These are phyloP conservation scores for Ogataea hybrid DNA, from an alignment of 1,139 yeast species.

Conservation along the genomic window DNA sequence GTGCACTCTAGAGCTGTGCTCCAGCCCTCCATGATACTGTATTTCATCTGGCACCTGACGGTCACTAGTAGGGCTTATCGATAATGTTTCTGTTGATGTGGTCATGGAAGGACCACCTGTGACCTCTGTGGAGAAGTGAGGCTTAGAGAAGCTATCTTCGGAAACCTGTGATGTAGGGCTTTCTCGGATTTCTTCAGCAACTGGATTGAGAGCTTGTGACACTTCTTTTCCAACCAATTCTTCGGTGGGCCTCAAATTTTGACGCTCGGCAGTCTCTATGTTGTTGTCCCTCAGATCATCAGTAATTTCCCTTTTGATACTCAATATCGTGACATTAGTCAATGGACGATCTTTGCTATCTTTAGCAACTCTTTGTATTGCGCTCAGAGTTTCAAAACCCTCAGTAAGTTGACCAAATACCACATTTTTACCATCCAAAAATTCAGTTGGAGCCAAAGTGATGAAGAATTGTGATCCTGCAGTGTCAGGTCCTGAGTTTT, in stretches of 20 bases:
- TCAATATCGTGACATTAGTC: too few relatives aligned
- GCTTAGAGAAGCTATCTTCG: too few relatives aligned
- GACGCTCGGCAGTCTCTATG: neutral
- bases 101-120: too few relatives aligned
- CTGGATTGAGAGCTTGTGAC: too few relatives aligned
- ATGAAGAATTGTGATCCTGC: constrained; percentile 68
- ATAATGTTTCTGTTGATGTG: too few relatives aligned
- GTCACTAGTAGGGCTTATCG: too few relatives aligned
- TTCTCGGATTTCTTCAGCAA: too few relatives aligned
- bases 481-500: constrained; percentile 77
- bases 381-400: constrained; percentile 58
- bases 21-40: neutral
- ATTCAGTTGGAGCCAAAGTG: constrained; percentile 26
- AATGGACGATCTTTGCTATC: constrained; percentile 14
- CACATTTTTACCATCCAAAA: constrained; percentile 72
- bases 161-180: too few relatives aligned
- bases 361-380: constrained; percentile 44
- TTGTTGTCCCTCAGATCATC: neutral
- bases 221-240: neutral
- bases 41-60: neutral
- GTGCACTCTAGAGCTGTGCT: constrained; percentile 10
- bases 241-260: neutral
- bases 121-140: too few relatives aligned
- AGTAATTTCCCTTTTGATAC: too few relatives aligned
- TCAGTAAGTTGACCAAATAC: constrained; percentile 78